These are phyloP conservation scores for Ustilago loliicola DNA, from an alignment of 1,284 basidiomycete species.

Conservation along the genomic window DNA sequence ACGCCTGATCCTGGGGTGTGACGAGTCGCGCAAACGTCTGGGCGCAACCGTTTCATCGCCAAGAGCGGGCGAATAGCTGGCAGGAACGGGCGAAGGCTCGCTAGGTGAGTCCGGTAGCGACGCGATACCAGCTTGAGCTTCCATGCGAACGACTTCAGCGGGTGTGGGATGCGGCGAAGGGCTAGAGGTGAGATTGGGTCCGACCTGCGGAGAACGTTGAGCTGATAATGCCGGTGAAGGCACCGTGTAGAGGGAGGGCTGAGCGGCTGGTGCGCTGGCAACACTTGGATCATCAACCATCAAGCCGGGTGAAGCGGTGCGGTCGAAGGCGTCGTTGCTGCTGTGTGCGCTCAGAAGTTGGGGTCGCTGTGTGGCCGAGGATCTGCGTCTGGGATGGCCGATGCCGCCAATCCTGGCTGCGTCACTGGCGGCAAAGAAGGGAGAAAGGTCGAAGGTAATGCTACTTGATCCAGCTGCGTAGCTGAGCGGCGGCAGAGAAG, in stretches of 20 bases:
- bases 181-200: background rate
- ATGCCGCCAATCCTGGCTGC: background rate
- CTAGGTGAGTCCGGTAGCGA: conserved; percentile 54
- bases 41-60: conserved; percentile 10
- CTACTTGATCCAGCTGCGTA: conserved; percentile 1
- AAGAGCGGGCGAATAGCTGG: conserved; percentile 31
- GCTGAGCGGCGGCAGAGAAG: conserved; percentile 18
- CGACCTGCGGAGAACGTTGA: conserved; percentile 14
- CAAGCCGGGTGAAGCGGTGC: conserved; percentile 43
- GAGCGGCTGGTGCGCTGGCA: conserved; percentile 30
- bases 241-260: conserved; percentile 31
- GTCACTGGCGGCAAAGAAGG: background rate
- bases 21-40: conserved; percentile 20
- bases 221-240: conserved; percentile 17
- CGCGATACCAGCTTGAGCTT: conserved; percentile 64
- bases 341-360: conserved; percentile 25
- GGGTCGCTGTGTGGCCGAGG: conserved; percentile 33
- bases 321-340: conserved; percentile 45
- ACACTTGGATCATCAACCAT: conserved; percentile 36
- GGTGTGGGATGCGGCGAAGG: conserved; percentile 45
- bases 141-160: conserved; percentile 59
- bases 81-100: conserved; percentile 43
- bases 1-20: conserved; percentile 17
- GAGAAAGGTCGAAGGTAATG: conserved; percentile 26
- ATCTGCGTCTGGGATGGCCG: conserved; percentile 28